Percentiles rank a stretch among this genome's conserved stretches.
Evolutionary conservation across 208 protist genomes (phyloP).

Genomic region (Leishmania aethiopica): DNA sequence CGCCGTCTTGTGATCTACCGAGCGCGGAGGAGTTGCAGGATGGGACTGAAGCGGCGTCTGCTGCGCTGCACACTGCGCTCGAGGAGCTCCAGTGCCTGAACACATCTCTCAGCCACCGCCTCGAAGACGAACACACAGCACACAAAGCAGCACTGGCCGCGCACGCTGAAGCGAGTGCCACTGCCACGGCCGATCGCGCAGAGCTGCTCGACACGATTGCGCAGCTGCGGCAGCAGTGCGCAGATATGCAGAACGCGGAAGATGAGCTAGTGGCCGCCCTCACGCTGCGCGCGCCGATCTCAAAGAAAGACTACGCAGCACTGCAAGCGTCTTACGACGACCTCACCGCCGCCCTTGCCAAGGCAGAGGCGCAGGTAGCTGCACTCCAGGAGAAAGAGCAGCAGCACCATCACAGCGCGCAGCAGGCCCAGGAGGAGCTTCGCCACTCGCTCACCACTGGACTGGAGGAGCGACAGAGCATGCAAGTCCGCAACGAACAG

Average conservation of each 20-base stretch:
- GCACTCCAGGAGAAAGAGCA: constrained; percentile 5
- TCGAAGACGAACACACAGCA: constrained; percentile 2
- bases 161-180: constrained; percentile 10
- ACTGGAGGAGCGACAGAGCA: constrained; percentile 4
- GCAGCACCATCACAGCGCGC: constrained; percentile 4
- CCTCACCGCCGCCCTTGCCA: constrained; percentile 4
- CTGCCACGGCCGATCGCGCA: constrained; percentile 3
- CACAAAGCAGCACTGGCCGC: background rate
- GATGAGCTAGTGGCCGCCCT: constrained; percentile 24
- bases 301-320: constrained; percentile 21
- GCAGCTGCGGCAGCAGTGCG: constrained; percentile 14
- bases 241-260: constrained; percentile 16
- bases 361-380: constrained; percentile 16
- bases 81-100: constrained; percentile 2
- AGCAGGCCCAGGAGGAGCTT: constrained; percentile 7
- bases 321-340: constrained; percentile 12
- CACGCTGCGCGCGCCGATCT: constrained; percentile 25
- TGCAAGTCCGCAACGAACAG: constrained; percentile 18
- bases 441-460: constrained; percentile 3
- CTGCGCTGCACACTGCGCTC: background rate
- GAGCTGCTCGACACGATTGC: constrained; percentile 28
- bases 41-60: background rate
- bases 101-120: constrained; percentile 2
- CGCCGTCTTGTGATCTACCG: background rate
- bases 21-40: background rate